Evolutionary conservation across 2,329 filamentous ascomycete genomes (phyloP).

Genomic region (Esteya vermicola): DNA sequence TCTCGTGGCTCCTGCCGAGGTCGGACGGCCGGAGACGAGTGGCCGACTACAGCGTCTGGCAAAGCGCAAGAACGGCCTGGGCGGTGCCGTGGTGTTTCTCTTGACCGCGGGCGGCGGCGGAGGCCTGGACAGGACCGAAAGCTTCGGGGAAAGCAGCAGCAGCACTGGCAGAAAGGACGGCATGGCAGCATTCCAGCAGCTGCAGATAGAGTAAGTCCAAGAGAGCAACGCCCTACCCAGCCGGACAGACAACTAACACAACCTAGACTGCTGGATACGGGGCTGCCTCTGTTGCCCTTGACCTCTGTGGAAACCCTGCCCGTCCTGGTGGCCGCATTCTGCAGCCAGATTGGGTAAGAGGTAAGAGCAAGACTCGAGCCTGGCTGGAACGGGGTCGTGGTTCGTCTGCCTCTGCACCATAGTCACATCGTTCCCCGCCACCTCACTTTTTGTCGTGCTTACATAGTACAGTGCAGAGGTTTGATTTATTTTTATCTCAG

Average conservation of each 20-base stretch:
- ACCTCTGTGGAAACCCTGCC: slow-evolving; percentile 20
- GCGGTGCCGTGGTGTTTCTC: slow-evolving; percentile 28
- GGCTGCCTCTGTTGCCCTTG: slow-evolving; percentile 28
- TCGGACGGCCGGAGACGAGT: slow-evolving; percentile 15
- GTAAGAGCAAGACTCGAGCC: not conserved
- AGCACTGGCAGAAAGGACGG: slow-evolving; percentile 1
- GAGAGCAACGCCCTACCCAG: not conserved
- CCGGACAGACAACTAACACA: slow-evolving; percentile 8
- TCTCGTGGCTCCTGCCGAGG: slow-evolving; percentile 24
- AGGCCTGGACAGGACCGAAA: not conserved
- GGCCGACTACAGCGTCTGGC: slow-evolving; percentile 22
- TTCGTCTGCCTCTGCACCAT: no score
- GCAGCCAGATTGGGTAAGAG: slow-evolving; percentile 13
- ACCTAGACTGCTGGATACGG: slow-evolving; percentile 17
- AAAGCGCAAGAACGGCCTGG: slow-evolving; percentile 9
- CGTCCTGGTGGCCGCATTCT: slow-evolving; percentile 23
- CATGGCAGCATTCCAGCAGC: slow-evolving; percentile 15
- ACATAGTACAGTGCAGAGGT: no score
- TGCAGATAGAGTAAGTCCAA: slow-evolving; percentile 28
- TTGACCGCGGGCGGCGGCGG: slow-evolving; percentile 12
- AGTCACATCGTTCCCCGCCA: no score
- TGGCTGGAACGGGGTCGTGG: no score
- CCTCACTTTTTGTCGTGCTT: no score
- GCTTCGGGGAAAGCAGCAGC: slow-evolving; percentile 11
- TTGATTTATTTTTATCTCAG: no score